Base-by-base conservation (phyloP, 495 filamentous ascomycete species). In the Penicillium maclennaniae region DNA sequence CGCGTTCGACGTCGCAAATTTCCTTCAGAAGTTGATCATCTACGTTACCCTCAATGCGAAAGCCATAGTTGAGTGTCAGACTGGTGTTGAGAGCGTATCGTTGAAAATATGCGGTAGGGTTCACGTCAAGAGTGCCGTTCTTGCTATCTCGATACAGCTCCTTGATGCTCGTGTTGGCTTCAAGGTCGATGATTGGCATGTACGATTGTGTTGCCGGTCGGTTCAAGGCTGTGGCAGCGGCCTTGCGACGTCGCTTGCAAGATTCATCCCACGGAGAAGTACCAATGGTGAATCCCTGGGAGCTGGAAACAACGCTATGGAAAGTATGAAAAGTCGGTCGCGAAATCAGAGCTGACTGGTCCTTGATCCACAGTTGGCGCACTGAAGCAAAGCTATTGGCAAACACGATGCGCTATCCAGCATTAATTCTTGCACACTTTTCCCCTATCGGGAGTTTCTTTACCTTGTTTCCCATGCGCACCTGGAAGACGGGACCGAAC, bases 241-340 rank as follows among this genome's bases (percentile, higher is more conserved):
- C 83, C 70, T 88, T 88, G 43, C 85, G 74, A 7, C 85, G 78
- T 7, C 77, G 75, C 67, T 89, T 89, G 71, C 84, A 87, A 39
- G 80, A 84, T 47, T 87, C 85, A 60, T 87, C 84, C 85, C 85
- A 89, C 0, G 86, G 86, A 0, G 82, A 86, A 0, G 86, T 88
- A 6, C 86, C 86, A 54, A 89, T 86, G 0, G 85, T 88, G 62
- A 85, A 88, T 7, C 84, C 85, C 68, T 87, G 83, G 15, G 81
- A 85, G 54, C 73, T 79, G 38, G 83, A 86, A 7, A 88, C 83
- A 6, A 88, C 84, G 31, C 74, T 83, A 59, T 89, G 86, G 72
- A 88, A 88, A 1, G 85, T 87, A 61, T 87, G 83, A 48, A 87
- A 81, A 0, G 74, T 86, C 0, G 86, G 86, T 7, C 86, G 78